Evolutionary conservation across 2,329 filamentous ascomycete genomes (phyloP).

Genomic region (Aureobasidium sp.): DNA sequence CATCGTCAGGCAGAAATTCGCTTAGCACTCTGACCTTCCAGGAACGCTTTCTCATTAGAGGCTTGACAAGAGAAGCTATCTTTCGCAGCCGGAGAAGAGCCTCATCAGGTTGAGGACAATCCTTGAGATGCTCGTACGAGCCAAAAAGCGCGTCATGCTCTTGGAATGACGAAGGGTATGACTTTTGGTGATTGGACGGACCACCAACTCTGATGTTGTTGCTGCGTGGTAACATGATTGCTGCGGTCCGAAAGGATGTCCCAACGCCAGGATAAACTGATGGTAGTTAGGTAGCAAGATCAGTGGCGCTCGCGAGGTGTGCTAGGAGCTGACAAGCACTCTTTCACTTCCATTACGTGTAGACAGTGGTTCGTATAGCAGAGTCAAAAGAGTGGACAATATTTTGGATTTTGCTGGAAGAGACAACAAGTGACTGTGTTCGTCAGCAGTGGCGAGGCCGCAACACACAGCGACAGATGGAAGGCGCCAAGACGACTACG

Average conservation of each 20-base stretch:
- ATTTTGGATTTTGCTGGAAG: neutral
- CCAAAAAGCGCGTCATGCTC: slow-evolving; percentile 44
- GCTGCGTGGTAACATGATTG: neutral
- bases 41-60: slow-evolving; percentile 79
- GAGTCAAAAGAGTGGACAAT: neutral
- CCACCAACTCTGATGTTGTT: slow-evolving; percentile 21
- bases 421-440: neutral
- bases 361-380: neutral
- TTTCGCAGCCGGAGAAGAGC: slow-evolving; percentile 61
- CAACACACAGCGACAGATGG: neutral
- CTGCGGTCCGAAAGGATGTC: neutral
- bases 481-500: slow-evolving; percentile 4
- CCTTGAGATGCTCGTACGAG: slow-evolving; percentile 43
- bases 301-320: neutral
- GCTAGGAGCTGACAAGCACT: neutral
- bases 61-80: slow-evolving; percentile 83
- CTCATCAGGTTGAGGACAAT: slow-evolving; percentile 37
- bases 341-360: neutral
- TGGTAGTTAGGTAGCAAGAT: neutral
- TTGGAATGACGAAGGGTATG: slow-evolving; percentile 31
- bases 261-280: no score
- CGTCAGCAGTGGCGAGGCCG: slow-evolving; percentile 12
- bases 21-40: slow-evolving; percentile 75
- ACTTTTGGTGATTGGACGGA: slow-evolving; percentile 27
- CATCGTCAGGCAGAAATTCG: slow-evolving; percentile 76